phyloP scores from a whole-genome alignment of 2,329 filamentous ascomycete genomes.

The Xylaria sp. region DNA sequence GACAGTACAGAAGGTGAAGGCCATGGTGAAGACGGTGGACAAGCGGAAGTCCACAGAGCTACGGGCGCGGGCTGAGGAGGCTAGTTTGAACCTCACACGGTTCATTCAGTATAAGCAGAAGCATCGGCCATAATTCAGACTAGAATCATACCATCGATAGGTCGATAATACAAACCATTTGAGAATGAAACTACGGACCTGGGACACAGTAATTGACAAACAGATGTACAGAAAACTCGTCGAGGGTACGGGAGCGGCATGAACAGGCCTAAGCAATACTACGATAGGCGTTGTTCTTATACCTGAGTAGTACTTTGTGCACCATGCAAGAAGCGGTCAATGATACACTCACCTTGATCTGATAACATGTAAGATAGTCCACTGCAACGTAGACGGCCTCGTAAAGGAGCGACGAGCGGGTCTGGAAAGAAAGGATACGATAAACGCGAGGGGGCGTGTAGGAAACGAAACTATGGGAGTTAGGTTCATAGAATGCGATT shows the following conservation, averaged over 20 bases:
- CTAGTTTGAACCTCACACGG: constrained; percentile 52
- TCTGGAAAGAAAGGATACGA: constrained; percentile 6
- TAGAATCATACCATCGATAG: not conserved
- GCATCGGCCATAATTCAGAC: constrained; percentile 37
- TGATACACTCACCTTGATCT: constrained; percentile 13
- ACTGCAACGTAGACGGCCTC: constrained; percentile 5
- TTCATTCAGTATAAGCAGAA: constrained; percentile 64
- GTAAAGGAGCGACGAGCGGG: constrained; percentile 5
- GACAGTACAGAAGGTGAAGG: constrained; percentile 47
- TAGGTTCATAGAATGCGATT: constrained; percentile 31
- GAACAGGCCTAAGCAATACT: not conserved
- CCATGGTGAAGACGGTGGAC: constrained; percentile 55
- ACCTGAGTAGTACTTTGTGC: not conserved
- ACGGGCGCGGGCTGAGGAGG: constrained; percentile 56
- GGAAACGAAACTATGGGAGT: constrained; percentile 30
- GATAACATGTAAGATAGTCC: not conserved
- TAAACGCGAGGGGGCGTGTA: constrained; percentile 13
- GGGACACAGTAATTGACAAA: not conserved
- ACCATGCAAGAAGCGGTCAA: constrained; percentile 1
- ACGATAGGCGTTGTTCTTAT: constrained; percentile 1
- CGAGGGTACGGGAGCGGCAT: not conserved
- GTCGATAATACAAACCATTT: not conserved
- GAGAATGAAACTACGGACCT: not conserved
- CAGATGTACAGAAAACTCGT: not conserved
- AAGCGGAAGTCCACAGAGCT: constrained; percentile 54